phyloP scores from a whole-genome alignment of 1,284 basidiomycete genomes.

The Gastroboletus turbinatus region DNA sequence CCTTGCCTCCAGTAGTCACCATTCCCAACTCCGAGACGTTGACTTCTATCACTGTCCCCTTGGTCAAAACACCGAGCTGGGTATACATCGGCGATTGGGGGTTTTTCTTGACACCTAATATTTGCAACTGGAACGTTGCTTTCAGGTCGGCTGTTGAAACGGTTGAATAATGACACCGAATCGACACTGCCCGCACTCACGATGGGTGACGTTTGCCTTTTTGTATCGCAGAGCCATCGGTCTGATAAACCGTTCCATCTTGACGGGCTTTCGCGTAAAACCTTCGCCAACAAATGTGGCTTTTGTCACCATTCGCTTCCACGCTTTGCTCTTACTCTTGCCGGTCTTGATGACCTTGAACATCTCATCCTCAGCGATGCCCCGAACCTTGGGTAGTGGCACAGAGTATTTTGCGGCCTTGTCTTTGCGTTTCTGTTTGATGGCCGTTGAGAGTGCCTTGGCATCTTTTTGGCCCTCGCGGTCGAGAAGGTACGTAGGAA shows the following conservation, averaged over 20 bases:
- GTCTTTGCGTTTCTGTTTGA: slow-evolving; percentile 99
- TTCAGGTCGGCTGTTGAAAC: slow-evolving; percentile 80
- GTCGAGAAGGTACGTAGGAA: slow-evolving; percentile 95
- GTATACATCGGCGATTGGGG: slow-evolving; percentile 98
- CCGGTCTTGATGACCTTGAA: slow-evolving; percentile 99
- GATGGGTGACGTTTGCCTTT: slow-evolving; percentile 99
- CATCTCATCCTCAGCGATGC: slow-evolving; percentile 99
- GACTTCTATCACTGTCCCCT: slow-evolving; percentile 98
- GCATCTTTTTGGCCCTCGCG: slow-evolving; percentile 97
- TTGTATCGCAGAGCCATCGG: slow-evolving; percentile 98
- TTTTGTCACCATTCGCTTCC: slow-evolving; percentile 99
- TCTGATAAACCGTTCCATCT: slow-evolving; percentile 97
- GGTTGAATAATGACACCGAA: slow-evolving; percentile 6
- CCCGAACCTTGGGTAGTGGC: slow-evolving; percentile 93
- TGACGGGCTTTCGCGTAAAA: slow-evolving; percentile 98
- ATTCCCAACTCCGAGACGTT: slow-evolving; percentile 97
- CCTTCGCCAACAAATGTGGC: slow-evolving; percentile 98
- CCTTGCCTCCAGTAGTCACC: slow-evolving; percentile 98
- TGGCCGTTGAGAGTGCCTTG: slow-evolving; percentile 94
- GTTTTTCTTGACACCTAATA: slow-evolving; percentile 99
- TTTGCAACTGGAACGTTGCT: slow-evolving; percentile 98
- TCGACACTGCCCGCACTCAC: slow-evolving; percentile 51
- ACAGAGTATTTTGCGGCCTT: slow-evolving; percentile 98
- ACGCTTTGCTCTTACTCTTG: slow-evolving; percentile 94
- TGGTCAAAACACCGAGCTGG: slow-evolving; percentile 94